These are phyloP conservation scores for Rhizoclosmatium globosum DNA, from an alignment of 192 early-diverging fungal species.

Conservation along the genomic window DNA sequence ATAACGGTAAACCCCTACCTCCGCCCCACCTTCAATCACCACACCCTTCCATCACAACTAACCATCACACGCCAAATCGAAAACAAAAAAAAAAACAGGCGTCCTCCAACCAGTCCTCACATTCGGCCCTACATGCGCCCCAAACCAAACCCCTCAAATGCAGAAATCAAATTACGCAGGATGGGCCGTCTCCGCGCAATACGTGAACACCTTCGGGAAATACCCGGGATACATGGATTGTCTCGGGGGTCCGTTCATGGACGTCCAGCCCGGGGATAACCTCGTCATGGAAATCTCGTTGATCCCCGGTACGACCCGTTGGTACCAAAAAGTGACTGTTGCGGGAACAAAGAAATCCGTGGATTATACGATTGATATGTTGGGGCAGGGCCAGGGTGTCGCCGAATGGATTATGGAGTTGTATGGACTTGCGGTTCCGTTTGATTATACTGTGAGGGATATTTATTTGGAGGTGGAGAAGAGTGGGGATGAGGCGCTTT, in stretches of 20 bases:
- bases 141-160: not conserved
- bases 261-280: conserved; percentile 6
- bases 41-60: too few relatives aligned
- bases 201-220: conserved; percentile 15
- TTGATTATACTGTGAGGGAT: not conserved
- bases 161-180: not conserved
- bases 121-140: conserved; percentile 29
- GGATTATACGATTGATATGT: conserved; percentile 6
- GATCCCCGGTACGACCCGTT: not conserved
- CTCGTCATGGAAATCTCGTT: not conserved
- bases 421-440: not conserved
- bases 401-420: conserved; percentile 9
- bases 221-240: not conserved
- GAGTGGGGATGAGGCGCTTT: not conserved
- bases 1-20: too few relatives aligned
- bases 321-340: conserved; percentile 15
- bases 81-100: not conserved
- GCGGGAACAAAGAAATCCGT: not conserved
- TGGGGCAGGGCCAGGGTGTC: conserved; percentile 5
- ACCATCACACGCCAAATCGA: too few relatives aligned
- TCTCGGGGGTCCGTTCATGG: conserved; percentile 2
- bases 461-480: not conserved
- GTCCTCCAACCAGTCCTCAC: conserved; percentile 38
- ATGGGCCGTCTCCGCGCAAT: conserved; percentile 20
- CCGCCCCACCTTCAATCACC: too few relatives aligned